Evolutionary conservation across 2,329 filamentous ascomycete genomes (phyloP).

Genomic region (Diaporthe citrichinensis): DNA sequence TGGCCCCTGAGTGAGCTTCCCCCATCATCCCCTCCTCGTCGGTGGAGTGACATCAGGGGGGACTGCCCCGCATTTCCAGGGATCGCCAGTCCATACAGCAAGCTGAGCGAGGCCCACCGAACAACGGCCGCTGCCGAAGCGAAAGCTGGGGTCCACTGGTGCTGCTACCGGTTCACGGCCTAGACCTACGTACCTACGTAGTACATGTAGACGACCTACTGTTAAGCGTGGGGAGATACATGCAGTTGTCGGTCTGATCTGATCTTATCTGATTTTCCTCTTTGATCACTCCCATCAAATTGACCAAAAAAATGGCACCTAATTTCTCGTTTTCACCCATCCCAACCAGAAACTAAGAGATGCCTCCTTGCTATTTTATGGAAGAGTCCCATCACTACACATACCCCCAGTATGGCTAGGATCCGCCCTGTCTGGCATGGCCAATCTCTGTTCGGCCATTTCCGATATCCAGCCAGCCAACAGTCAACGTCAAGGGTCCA

Average conservation of each 20-base stretch:
- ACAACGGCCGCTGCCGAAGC: conserved; percentile 23
- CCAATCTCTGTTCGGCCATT: neutral
- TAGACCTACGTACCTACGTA: neutral
- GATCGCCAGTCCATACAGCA: neutral
- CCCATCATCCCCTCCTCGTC: conserved; percentile 5
- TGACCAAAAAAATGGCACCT: neutral
- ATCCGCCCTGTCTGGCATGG: neutral
- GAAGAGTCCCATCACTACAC: neutral
- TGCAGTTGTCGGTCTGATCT: neutral
- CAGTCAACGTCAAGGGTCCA: neutral
- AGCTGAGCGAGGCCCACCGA: conserved; percentile 8
- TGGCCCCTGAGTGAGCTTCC: conserved; percentile 25
- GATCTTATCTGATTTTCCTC: neutral
- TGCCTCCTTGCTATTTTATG: neutral
- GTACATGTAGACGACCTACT: neutral
- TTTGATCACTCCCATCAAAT: too few relatives aligned
- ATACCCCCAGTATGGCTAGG: neutral
- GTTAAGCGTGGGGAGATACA: neutral
- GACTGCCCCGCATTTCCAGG: conserved; percentile 20
- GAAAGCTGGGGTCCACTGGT: neutral
- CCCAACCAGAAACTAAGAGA: neutral
- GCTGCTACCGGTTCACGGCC: neutral
- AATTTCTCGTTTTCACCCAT: neutral
- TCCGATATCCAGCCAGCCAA: neutral
- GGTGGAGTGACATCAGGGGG: conserved; percentile 28